These are phyloP conservation scores for Spizellomyces sp. DNA, from an alignment of 192 early-diverging fungal species.

Conservation along the genomic window DNA sequence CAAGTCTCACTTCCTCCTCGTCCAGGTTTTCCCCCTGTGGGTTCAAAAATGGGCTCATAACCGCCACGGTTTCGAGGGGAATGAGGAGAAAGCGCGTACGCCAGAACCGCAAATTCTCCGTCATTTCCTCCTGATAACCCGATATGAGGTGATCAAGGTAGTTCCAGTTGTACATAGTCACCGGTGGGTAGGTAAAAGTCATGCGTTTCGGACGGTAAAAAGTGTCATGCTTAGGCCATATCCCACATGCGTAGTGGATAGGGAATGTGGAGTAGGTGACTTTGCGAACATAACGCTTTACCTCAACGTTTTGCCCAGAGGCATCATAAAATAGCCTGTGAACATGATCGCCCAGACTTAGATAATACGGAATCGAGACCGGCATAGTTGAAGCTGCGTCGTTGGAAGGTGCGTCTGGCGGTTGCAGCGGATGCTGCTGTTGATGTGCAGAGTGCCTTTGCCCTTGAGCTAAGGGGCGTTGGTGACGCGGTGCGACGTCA, in stretches of 20 bases:
- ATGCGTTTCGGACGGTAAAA: constrained; percentile 61
- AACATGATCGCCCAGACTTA: constrained; percentile 90
- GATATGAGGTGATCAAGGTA: constrained; percentile 88
- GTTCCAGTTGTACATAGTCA: constrained; percentile 90
- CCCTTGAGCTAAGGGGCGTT: background rate
- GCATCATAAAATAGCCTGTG: constrained; percentile 76
- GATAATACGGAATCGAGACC: constrained; percentile 58
- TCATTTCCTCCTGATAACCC: constrained; percentile 81
- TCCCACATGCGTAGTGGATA: constrained; percentile 73
- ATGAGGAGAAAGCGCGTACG: constrained; percentile 88
- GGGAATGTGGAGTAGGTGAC: constrained; percentile 57
- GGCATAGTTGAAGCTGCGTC: constrained; percentile 8
- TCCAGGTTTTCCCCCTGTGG: constrained; percentile 68
- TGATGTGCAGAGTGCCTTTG: background rate
- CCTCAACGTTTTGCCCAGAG: constrained; percentile 74
- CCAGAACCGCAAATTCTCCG: constrained; percentile 81
- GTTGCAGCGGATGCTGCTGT: background rate
- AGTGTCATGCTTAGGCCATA: constrained; percentile 80
- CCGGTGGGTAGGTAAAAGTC: constrained; percentile 74
- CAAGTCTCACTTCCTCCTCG: constrained; percentile 86
- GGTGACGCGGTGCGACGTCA: background rate
- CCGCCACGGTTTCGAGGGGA: constrained; percentile 70
- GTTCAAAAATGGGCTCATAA: constrained; percentile 52
- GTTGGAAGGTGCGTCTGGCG: background rate
- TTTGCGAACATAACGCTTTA: constrained; percentile 82